These are phyloP conservation scores for Melocanna baccifera DNA, from an alignment of 176 grass and related monocot genomes.

Conservation along the genomic window DNA sequence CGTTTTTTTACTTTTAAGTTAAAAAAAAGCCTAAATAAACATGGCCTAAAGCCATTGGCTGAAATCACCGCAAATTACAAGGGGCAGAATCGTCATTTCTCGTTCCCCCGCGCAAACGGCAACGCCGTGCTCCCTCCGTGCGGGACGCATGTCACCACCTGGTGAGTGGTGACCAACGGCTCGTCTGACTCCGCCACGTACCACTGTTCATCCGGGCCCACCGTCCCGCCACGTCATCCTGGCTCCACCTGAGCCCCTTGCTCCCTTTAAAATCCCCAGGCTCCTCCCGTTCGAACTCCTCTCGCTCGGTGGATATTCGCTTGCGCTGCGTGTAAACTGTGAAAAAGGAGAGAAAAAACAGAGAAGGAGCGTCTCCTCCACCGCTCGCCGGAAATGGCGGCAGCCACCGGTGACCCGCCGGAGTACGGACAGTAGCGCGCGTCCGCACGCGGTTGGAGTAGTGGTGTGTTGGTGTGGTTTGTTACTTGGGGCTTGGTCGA, in stretches of 20 bases:
- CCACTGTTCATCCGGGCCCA: not conserved
- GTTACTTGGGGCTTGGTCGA: constrained; percentile 18
- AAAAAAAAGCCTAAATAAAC: too few relatives aligned
- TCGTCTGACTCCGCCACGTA: constrained; percentile 37
- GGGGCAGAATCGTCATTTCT: not conserved
- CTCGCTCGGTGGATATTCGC: not conserved
- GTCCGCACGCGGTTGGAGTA: not conserved
- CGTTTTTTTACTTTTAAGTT: too few relatives aligned
- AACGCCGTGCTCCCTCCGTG: constrained; percentile 29
- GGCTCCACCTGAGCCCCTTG: not conserved
- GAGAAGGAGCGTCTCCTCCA: not conserved
- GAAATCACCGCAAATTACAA: too few relatives aligned
- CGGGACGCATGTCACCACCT: constrained; percentile 34
- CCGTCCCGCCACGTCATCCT: not conserved
- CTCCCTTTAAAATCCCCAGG: not conserved
- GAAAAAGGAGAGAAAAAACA: not conserved
- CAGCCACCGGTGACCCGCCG: constrained; percentile 17
- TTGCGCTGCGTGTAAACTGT: not conserved
- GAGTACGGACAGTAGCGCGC: not conserved
- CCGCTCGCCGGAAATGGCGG: constrained; percentile 13
- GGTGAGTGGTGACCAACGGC: constrained; percentile 15
- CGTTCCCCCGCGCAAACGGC: constrained; percentile 3
- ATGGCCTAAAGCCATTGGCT: too few relatives aligned
- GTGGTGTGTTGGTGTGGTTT: constrained; percentile 37
- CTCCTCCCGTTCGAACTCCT: not conserved